Evolutionary conservation across 2,329 filamentous ascomycete genomes (phyloP), one percentile per base, ranked within the genome.

Genomic region (Trichophaea hybrida): DNA sequence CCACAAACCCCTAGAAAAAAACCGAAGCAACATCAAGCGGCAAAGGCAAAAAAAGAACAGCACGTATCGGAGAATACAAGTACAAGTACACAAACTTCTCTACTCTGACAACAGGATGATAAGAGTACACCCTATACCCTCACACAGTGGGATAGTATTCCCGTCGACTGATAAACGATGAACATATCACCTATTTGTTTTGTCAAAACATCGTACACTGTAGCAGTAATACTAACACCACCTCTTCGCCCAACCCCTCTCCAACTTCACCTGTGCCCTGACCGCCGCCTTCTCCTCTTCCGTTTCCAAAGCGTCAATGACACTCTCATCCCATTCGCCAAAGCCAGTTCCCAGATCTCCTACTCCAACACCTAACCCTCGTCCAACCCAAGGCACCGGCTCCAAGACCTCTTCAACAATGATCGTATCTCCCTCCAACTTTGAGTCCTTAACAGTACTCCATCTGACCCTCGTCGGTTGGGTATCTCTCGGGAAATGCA

Each of bases 391-490:
- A 13, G 59, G 59, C 31, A 53, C 37, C 7, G 53, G 55, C 43
- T 64, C 59, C 13, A 65, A 17, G 31, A 57, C 50, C 15, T 62
- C 63, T 35, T 64, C 61, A 4, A 65, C 57, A 10, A 65, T 32
- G 8, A 56, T 54, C 24, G 60, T 32, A n/a, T 31, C 40, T 46
- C 31, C 5, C 40, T 17, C 31, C n/a, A 38, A 49, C 24, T 32
- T 43, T 8, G 35, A 35, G 13, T 24, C 43, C 31, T 35, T 44
- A 17, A 37, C 37, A 1, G 5, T 24, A 8, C 50, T 38, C 75
- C 90, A 89, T 61, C 84, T 83, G 7, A 83, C 88, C 67, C 88
- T 86, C 1, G 88, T 93, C 2, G 93, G 88, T 72, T 98, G 93
- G 80, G 89, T 94, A 69, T 79, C 85, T 63, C 81, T 81, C 0